Evolutionary conservation across 2,329 filamentous ascomycete genomes (phyloP), one percentile per base, ranked within the genome.

Genomic region (Beauveria rudraprayagi): DNA sequence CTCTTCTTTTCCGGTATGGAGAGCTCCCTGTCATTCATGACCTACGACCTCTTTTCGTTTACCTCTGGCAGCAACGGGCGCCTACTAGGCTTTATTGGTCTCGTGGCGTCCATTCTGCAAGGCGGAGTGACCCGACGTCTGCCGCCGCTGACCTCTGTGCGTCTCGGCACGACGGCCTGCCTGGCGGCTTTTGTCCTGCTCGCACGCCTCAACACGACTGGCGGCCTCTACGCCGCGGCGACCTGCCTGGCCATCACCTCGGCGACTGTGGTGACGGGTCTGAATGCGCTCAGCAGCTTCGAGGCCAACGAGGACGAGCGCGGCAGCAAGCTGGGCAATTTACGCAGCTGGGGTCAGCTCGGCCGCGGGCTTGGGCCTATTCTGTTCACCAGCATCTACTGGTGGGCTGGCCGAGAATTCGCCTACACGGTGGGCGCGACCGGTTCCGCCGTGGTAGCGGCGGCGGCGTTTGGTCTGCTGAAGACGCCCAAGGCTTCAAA

Each of bases 1-100:
- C 85, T 99, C 14, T 96, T 96, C 76, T 99, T 99, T 76, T 96
- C 91, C 2, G 94, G 94, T 63, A 93, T 99, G 89, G 94, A 99
- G 72, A 97, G 96, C 74, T 96, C 92, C 1, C 83, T 99, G 3
- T 92, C 94, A 0, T 99, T 99, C 73, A 92, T 99, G 85, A 97
- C 93, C 0, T 96, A 94, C 69, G 93, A 96, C 58, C 83, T 99
- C 50, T 97, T 97, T 73, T 83, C 83, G 9, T 95, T 94, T 71
- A 84, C 81, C 11, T 88, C 92, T 1, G 83, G 86, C 48, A 83
- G 91, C 57, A 96, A 95, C 66, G 94, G 94, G 17, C 85, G 87
- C 11, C 80, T 99, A 2, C 85, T 99, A 2, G 93, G 94, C 6
- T 94, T 90, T 73, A 90, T 99, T 68, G 94, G 94, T 0, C 83